These are phyloP conservation scores for Phaeosphaeria sp. DNA, from an alignment of 2,329 filamentous ascomycete genomes.

Conservation along the genomic window DNA sequence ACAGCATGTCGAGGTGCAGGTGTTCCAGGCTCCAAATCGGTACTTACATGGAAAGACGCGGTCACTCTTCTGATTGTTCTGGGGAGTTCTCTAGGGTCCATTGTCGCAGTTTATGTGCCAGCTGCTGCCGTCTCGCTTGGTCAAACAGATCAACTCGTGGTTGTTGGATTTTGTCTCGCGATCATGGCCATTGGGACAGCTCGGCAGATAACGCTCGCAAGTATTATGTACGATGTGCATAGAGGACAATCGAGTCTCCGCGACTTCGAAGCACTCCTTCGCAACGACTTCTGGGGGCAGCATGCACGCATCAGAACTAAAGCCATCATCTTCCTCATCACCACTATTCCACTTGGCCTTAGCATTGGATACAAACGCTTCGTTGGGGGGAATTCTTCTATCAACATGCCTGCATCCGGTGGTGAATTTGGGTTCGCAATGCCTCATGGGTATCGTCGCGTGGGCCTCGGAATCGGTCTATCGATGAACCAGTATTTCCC, in stretches of 20 bases:
- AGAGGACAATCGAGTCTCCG: neutral
- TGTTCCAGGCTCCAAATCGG: neutral
- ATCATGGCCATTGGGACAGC: neutral
- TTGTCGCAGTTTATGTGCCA: neutral
- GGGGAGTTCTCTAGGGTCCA: neutral
- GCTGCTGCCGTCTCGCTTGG: neutral
- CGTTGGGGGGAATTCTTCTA: neutral
- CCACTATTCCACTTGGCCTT: neutral
- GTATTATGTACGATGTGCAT: neutral
- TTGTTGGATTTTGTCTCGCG: neutral
- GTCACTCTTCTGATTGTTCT: neutral
- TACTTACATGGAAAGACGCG: neutral
- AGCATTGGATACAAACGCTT: neutral
- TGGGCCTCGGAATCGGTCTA: neutral
- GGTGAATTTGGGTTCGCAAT: neutral
- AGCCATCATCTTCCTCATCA: neutral
- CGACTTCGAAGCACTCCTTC: neutral
- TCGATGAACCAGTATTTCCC: neutral
- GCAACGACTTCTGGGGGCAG: neutral
- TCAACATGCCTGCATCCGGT: neutral
- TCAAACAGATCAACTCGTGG: neutral
- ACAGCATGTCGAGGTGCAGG: neutral
- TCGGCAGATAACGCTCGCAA: neutral
- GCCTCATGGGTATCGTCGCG: neutral
- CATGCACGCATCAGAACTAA: neutral